Base-by-base conservation (phyloP, 2,329 filamentous ascomycete genomes). In the Cephalotrichum gorgonifer region DNA sequence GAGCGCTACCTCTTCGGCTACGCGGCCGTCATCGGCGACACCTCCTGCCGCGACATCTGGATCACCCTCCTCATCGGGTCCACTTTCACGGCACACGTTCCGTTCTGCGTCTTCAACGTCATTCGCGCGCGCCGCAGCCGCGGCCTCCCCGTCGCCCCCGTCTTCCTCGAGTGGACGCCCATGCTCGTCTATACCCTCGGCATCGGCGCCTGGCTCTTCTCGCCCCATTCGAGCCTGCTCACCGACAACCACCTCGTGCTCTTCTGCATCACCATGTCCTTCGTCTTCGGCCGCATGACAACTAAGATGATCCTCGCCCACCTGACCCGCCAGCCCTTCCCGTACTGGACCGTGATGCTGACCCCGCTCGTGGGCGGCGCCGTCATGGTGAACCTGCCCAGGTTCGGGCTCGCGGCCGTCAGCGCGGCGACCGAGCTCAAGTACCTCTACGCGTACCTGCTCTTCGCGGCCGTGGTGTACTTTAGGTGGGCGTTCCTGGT, bases 241-340 rank as follows among this genome's bases (percentile, higher is more conserved):
- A 68, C 71, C 31, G 82, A 95, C 52, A 96, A 97, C 69, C 86
- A 93, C 60, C 78, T 98, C 1, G 82, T 94, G 11, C 78, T 97
- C 43, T 95, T 95, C 66, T 96, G 90, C 71, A 69, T 95, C 52
- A 95, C 88, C 52, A 86, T 97, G 75, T 86, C 88, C n/a, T 90
- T 97, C 59, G 93, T 96, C 51, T 97, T 98, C 65, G 93, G 93
- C 31, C 85, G 93, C 56, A 89, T 98, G 84, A 97, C 93, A 0
- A 98, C 93, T 35, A 98, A 97, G 73, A 97, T 97, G 67, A 98
- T 98, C 62, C 81, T 98, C 17, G 91, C 93, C 3, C 93, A 98
- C 66, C 74, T 98, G 47, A 93, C 93, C 2, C 81, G 81, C 54
- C 93, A 97, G 64, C 87, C 91, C 3, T 98, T 97, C 68, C 93